Base-by-base conservation (phyloP, 345 rosid species). In the Adansonia digitata region DNA sequence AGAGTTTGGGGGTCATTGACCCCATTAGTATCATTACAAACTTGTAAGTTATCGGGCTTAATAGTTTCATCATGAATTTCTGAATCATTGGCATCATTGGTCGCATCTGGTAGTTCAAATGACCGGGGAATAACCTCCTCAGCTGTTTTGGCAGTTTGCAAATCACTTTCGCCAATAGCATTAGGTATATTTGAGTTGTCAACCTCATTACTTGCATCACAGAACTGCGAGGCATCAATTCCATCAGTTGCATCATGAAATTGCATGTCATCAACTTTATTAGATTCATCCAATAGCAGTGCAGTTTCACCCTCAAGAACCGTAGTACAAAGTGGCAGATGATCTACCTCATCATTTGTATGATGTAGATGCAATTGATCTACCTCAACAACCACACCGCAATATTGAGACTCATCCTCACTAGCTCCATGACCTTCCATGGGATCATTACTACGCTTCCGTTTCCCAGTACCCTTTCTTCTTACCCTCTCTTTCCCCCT, bases 401-500 rank as follows among this genome's bases (percentile, higher is more conserved):
- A 73, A 77, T 81, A 84, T 75, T 85, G 89, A 1, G 87, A 78
- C 66, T 86, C 87, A 37, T 88, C 90, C 75, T 86, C 89, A 69
- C 92, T 84, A 42, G 78, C 77, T 66, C 83, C 83, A 27, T 84
- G 85, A 51, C 84, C 88, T 72, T 89, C 90, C 84, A 85, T 68
- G 27, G 84, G 85, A 73, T 91, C 92, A 72, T 82, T 89, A 60
- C 92, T 86, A 57, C 84, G 83, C 81, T 83, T 90, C 52, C 89
- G 76, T 83, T 94, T 94, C 15, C 90, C 90, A 77, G 84, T 79
- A 74, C 84, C 80, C 51, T 86, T 90, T 81, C 94, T 89, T 81
- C 98, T 87, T 37, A 91, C 92, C 76, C 88, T 88, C 75, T 94
- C 94, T 82, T 91, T 92, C 62, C 94, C 97, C 27, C 97, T 83